Conservation (phyloP, 2,329 filamentous ascomycete genomes). For the Trichophyton benhamiae region DNA sequence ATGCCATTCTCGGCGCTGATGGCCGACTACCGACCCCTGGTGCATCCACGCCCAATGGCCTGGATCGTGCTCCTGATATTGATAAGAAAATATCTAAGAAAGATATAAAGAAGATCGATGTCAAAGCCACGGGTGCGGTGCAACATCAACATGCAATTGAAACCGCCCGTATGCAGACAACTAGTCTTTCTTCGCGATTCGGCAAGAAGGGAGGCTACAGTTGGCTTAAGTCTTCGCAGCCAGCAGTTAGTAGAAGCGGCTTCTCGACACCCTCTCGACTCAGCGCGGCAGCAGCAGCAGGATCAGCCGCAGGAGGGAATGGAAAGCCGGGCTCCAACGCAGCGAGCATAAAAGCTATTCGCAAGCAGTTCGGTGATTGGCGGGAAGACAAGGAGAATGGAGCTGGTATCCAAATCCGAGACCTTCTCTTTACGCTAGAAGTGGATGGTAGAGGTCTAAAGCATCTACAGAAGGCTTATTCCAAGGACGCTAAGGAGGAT, state of each 20-base stretch:
- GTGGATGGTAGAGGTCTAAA: conserved; percentile 49
- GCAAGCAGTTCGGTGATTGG: conserved; percentile 57
- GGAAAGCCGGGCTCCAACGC: conserved; percentile 20
- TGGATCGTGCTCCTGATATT: conserved; percentile 45
- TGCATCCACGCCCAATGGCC: conserved; percentile 34
- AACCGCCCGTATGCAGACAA: conserved; percentile 66
- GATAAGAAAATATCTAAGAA: conserved; percentile 72
- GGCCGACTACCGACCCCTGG: conserved; percentile 48
- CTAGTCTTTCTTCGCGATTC: conserved; percentile 42
- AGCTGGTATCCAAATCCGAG: conserved; percentile 68
- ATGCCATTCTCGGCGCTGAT: conserved; percentile 44
- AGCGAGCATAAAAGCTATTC: conserved; percentile 19
- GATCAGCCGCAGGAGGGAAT: conserved; percentile 5
- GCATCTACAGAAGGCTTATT: conserved; percentile 34
- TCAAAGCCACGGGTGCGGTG: conserved; percentile 61
- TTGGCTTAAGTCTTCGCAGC: conserved; percentile 31
- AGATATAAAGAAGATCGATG: conserved; percentile 65
- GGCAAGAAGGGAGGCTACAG: conserved; percentile 38
- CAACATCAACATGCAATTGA: conserved; percentile 72
- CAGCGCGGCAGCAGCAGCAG: conserved; percentile 15
- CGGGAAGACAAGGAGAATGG: conserved; percentile 64
- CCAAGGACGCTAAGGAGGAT: conserved; percentile 32
- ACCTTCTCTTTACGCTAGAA: conserved; percentile 69
- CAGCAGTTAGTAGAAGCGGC: conserved; percentile 22
- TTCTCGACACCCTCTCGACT: conserved; percentile 28